phyloP scores from a whole-genome alignment of 495 filamentous ascomycete genomes.

The Lophiostoma macrostomum region DNA sequence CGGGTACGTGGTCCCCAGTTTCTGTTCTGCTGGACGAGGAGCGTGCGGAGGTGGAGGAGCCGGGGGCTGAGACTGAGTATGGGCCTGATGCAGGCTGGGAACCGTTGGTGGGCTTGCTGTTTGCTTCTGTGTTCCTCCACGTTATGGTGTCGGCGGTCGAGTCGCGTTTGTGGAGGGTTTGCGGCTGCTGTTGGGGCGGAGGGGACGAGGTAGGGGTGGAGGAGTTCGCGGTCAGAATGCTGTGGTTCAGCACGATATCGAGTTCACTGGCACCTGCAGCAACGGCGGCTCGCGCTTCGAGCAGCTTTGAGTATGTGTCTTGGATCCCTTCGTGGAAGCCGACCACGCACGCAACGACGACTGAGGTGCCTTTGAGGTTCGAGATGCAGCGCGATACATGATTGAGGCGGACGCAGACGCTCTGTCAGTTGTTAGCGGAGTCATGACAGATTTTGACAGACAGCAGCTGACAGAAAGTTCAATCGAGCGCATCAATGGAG shows the following conservation, averaged over 20 bases:
- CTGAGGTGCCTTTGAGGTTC: conserved; percentile 50
- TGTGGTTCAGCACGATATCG: conserved; percentile 66
- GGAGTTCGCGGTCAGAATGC: conserved; percentile 45
- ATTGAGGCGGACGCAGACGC: conserved; percentile 58
- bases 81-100: conserved; percentile 16
- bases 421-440: conserved; percentile 31
- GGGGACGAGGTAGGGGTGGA: not conserved
- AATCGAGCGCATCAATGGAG: no score
- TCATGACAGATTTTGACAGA: not conserved
- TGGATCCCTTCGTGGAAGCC: conserved; percentile 66
- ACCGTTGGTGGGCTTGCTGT: conserved; percentile 14
- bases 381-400: conserved; percentile 54
- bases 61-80: conserved; percentile 18
- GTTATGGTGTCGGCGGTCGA: conserved; percentile 21
- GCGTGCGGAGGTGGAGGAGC: not conserved
- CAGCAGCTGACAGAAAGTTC: not conserved
- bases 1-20: not conserved
- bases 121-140: conserved; percentile 22
- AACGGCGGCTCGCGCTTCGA: conserved; percentile 47
- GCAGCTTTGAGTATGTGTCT: conserved; percentile 51
- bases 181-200: not conserved
- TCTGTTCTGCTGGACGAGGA: not conserved
- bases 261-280: conserved; percentile 59
- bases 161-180: no score
- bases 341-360: conserved; percentile 61